A percentile compares a stretch with the other conserved stretches of the same genome.
Evolutionary conservation across 805 yeast species (phyloP).

Genomic region (Wickerhamomyces sydowiorum): DNA sequence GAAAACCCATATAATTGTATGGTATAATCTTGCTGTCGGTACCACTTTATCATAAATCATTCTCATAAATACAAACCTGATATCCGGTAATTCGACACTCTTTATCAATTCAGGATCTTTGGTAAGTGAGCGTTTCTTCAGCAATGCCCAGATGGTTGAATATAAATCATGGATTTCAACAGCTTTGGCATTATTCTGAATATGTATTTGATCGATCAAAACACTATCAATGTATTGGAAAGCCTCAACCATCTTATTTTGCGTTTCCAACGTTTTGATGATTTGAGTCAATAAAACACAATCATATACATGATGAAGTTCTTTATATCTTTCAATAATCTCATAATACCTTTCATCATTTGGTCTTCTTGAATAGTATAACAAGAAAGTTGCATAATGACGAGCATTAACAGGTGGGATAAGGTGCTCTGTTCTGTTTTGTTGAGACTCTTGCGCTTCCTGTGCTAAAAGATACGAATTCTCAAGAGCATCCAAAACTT

Average conservation of each 20-base stretch:
- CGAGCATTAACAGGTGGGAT: constrained; percentile 35
- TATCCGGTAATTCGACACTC: constrained; percentile 10
- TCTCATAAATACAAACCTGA: constrained; percentile 16
- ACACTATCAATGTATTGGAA: constrained; percentile 28
- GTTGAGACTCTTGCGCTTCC: not conserved
- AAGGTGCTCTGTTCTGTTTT: constrained; percentile 12
- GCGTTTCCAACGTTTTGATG: constrained; percentile 29
- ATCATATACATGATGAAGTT: constrained; percentile 24
- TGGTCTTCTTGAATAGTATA: constrained; percentile 25
- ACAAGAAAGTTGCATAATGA: constrained; percentile 35
- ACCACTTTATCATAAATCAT: constrained; percentile 20
- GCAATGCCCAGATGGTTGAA: constrained; percentile 26
- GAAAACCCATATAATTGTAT: constrained; percentile 14
- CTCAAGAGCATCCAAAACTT: constrained; percentile 28
- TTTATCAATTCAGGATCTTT: not conserved
- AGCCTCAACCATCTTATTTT: too few species aligned
- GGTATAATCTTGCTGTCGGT: constrained; percentile 16
- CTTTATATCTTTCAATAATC: constrained; percentile 26
- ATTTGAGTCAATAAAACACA: constrained; percentile 34
- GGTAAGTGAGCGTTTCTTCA: constrained; percentile 12
- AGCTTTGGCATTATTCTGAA: constrained; percentile 3
- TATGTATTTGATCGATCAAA: constrained; percentile 15
- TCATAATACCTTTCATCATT: constrained; percentile 23
- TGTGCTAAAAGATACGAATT: constrained; percentile 5
- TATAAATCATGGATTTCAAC: constrained; percentile 19